Evolutionary conservation across 208 protist species (phyloP).

Genomic region (Acanthamoeba healyi): DNA sequence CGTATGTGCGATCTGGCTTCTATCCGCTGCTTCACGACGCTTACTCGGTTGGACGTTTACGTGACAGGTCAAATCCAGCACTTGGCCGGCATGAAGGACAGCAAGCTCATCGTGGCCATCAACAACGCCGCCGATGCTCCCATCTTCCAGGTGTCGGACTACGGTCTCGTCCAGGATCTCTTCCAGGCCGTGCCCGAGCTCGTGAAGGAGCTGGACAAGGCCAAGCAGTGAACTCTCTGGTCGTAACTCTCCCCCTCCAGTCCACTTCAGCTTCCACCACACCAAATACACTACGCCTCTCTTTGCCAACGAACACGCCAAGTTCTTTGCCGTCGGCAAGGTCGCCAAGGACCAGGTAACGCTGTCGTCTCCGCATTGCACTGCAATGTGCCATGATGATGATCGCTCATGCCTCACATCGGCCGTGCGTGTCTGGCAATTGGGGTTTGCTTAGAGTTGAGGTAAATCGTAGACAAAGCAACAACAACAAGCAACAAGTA

Average conservation of each 20-base stretch:
- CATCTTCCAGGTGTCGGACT: conserved; percentile 98
- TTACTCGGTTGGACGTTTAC: background rate
- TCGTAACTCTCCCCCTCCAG: background rate
- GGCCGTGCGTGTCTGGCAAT: too few relatives aligned
- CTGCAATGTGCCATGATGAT: too few relatives aligned
- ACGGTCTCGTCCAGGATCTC: conserved; percentile 97
- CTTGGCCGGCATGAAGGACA: conserved; percentile 99
- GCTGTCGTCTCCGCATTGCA: too few relatives aligned
- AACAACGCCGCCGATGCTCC: conserved; percentile 97
- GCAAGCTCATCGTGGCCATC: conserved; percentile 94
- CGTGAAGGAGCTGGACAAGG: conserved; percentile 85
- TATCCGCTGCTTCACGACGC: too few relatives aligned
- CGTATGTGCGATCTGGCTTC: too few relatives aligned
- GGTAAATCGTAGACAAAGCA: too few relatives aligned
- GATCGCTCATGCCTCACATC: too few relatives aligned
- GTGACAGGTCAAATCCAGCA: conserved; percentile 95
- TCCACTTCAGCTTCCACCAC: too few relatives aligned
- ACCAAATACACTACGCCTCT: too few relatives aligned
- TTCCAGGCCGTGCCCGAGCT: conserved; percentile 96
- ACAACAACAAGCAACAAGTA: too few relatives aligned
- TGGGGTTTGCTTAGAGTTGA: too few relatives aligned
- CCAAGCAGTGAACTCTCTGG: conserved; percentile 55
- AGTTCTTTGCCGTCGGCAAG: conserved; percentile 98
- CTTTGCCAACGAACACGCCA: conserved; percentile 94
- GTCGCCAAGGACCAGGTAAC: conserved; percentile 95